Evolutionary conservation across 768 basidiomycete species (phyloP), one percentile per base, ranked within the genome.

Genomic region (Phaffia tasmanica): DNA sequence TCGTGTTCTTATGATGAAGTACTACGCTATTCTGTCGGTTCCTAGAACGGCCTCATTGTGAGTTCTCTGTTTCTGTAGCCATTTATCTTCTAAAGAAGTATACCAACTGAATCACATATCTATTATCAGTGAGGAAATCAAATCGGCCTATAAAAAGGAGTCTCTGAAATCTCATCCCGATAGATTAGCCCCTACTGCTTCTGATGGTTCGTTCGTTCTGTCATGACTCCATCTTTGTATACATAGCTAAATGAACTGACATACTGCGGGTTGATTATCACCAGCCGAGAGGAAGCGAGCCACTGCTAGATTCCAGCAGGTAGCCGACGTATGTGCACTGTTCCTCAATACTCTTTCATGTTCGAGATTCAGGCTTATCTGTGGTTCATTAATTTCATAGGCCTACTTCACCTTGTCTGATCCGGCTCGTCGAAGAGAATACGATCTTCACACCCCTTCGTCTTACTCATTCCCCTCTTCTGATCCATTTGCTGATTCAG

Each of bases 391-490:
- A 32, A 4, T 56, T 47, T 3, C 23, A 30, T 47, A 64, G 63
- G 66, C 91, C 21, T 94, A 94, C 78, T 95, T 89, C 74, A 87
- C 93, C 30, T 83, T 97, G 48, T 90, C 88, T 2, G 89, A 95
- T 76, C 76, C 84, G 4, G 80, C 81, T 53, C 70, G 78, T 14
- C 70, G 76, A 54, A 72, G 76, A 56, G 78, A 79, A 65, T 78
- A 78, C 71, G 77, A 79, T 62, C 68, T 75, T 3, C 72, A 77
- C 47, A 73, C 74, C 63, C 71, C 58, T 69, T 53, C 54, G 14
- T 64, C 65, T 53, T 64, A 51, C 55, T 66, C 68, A 3, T 64
- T 55, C 4, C 60, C 81, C 87, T 65, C 82, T 86, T 66, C 79
- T 76, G 72, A 62, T 25, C 60, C 60, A 48, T 61, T 61, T n/a